Base-by-base conservation (phyloP, 805 yeast species). In the Lachancea mirantina region DNA sequence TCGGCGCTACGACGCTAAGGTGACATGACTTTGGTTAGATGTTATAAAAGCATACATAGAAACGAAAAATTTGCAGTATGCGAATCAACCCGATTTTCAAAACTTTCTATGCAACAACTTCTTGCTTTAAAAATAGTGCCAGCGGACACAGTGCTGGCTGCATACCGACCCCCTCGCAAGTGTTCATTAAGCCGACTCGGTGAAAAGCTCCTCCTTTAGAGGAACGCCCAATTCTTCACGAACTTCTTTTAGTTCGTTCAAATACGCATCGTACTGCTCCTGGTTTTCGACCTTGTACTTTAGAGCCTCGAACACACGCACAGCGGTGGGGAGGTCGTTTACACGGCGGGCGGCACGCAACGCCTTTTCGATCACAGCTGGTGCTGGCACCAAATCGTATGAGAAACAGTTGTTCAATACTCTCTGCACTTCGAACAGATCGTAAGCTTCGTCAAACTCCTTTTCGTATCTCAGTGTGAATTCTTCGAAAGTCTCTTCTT, bases 281-380 rank as follows among this genome's bases (percentile, higher is more conserved):
- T 75, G 78, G 69, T 80, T 84, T 65, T 89, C 96, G 45, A 92
- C 97, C 72, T 92, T 92, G 77, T 78, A 84, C 65, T 83, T 84
- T 61, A 92, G 76, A 47, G 94, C 97, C 72, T 89, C 98, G 55
- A 92, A 92, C 36, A 94, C 95, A 70, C 98, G 84, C 49, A 87
- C 92, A 36, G 98, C 98, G 40, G 97, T 88, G 41, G 98, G 96
- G 68, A 84, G 84, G 70, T 92, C 98, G 67, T 92, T 85, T 49
- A 92, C 97, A 69, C 97, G 84, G 78, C 98, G 88, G 52, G 96
- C 88, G 29, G 98, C 98, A 68, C 84, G 78, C 59, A 92, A 73
- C 30, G 98, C 98, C 67, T 82, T 84, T 67, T 84, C 95, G 57
- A 92, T 74, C 43, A 92, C 97, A 42, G 82, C 76, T 47, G 98